A percentile compares a stretch with the other conserved stretches of the same genome.
Conservation (phyloP, 805 yeast genomes). For the Ogataea minuta region DNA sequence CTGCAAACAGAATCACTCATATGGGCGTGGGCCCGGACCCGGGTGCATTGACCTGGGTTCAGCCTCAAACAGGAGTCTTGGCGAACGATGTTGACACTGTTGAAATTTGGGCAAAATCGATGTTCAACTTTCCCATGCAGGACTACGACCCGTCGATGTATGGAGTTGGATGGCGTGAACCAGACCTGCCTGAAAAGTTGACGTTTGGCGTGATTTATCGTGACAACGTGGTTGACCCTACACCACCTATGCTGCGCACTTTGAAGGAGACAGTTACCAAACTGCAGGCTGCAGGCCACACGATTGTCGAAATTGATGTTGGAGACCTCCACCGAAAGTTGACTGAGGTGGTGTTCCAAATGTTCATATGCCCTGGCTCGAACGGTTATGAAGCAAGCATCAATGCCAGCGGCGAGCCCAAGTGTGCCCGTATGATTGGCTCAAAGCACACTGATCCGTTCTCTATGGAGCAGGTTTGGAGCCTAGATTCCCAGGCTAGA, state of each 20-base stretch:
- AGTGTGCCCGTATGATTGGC: slow-evolving; percentile 2
- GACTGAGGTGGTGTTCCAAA: slow-evolving; percentile 9
- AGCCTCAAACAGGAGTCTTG: slow-evolving; percentile 37
- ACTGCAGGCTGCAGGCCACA: slow-evolving; percentile 41
- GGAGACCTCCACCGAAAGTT: slow-evolving; percentile 8
- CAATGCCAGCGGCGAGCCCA: slow-evolving; percentile 9
- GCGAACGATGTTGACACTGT: slow-evolving; percentile 49
- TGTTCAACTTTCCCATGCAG: slow-evolving; percentile 48
- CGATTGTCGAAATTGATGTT: slow-evolving; percentile 45
- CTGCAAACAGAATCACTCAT: slow-evolving; percentile 36
- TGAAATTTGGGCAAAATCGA: slow-evolving; percentile 46
- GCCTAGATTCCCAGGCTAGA: slow-evolving; percentile 5
- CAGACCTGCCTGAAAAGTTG: slow-evolving; percentile 28
- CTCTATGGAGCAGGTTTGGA: slow-evolving; percentile 5
- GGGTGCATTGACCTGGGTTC: slow-evolving; percentile 51
- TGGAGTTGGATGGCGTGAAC: slow-evolving; percentile 45
- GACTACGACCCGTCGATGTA: slow-evolving; percentile 52
- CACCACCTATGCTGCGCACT: slow-evolving; percentile 18
- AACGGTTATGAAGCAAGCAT: slow-evolving; percentile 1
- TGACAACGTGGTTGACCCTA: slow-evolving; percentile 44
- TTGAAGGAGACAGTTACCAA: slow-evolving; percentile 7
- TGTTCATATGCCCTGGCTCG: slow-evolving; percentile 6
- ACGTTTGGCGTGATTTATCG: slow-evolving; percentile 43
- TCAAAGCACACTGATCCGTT: not conserved
- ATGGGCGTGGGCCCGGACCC: slow-evolving; percentile 34